Conservation (phyloP, 2,329 filamentous ascomycete species). For the Pseudogymnoascus sp. region DNA sequence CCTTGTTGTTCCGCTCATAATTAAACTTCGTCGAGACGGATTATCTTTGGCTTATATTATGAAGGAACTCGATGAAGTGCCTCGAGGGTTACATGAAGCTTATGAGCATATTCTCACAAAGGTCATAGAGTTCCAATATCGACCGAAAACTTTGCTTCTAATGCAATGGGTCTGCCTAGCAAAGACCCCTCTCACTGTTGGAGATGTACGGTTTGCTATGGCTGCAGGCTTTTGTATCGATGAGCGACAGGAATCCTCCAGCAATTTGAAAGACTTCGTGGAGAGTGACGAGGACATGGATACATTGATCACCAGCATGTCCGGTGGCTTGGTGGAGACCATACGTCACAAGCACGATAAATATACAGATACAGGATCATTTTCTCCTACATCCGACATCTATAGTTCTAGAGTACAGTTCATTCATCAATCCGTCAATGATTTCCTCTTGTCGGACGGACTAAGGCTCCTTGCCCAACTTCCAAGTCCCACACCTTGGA, state of each 20-base stretch:
- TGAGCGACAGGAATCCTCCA: not conserved
- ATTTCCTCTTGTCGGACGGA: not conserved
- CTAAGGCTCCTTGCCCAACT: not conserved
- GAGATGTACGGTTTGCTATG: slow-evolving; percentile 10
- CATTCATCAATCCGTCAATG: slow-evolving; percentile 21
- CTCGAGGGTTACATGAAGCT: slow-evolving; percentile 15
- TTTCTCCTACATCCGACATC: not conserved
- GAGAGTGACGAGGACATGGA: slow-evolving; percentile 18
- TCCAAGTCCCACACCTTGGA: not conserved
- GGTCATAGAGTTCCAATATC: slow-evolving; percentile 13
- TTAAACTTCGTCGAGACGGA: not conserved
- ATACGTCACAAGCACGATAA: slow-evolving; percentile 28
- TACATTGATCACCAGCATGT: slow-evolving; percentile 17
- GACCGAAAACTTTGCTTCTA: slow-evolving; percentile 14
- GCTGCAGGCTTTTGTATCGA: not conserved
- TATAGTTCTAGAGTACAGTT: slow-evolving; percentile 30
- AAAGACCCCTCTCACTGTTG: slow-evolving; percentile 10
- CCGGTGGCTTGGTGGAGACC: slow-evolving; percentile 20
- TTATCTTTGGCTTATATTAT: slow-evolving; percentile 6
- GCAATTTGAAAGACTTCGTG: slow-evolving; percentile 13
- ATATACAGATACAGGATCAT: too few species aligned
- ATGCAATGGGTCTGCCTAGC: slow-evolving; percentile 16
- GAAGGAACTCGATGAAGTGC: slow-evolving; percentile 14
- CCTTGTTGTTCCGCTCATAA: slow-evolving; percentile 16
- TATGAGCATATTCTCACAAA: slow-evolving; percentile 16